Conservation (phyloP, 352 stramenopile species). For the Phytophthora macrochlamydospora region DNA sequence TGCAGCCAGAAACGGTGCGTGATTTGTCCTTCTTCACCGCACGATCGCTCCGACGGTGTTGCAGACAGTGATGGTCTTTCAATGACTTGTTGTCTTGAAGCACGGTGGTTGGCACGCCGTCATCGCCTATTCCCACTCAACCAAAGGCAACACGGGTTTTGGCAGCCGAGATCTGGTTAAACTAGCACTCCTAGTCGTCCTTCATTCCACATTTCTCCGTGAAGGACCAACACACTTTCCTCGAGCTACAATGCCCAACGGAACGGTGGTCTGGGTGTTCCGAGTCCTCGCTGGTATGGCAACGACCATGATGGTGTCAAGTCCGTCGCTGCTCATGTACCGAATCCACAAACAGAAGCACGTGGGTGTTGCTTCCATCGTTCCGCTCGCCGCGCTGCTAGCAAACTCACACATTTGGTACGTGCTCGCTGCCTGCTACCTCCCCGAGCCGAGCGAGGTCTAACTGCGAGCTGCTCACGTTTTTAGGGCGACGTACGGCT, state of each 20-base stretch:
- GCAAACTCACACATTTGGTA: constrained; percentile 52
- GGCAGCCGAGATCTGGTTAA: background rate
- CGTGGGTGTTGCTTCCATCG: constrained; percentile 37
- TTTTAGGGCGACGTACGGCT: constrained; percentile 52
- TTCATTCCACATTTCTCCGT: background rate
- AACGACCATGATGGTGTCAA: constrained; percentile 36
- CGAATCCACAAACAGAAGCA: constrained; percentile 30
- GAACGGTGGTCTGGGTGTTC: constrained; percentile 25
- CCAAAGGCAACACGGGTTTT: background rate
- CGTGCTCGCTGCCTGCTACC: constrained; percentile 17
- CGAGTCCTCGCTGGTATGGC: constrained; percentile 30
- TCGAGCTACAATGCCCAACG: constrained; percentile 18
- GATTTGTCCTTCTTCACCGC: constrained; percentile 7
- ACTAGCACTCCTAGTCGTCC: background rate
- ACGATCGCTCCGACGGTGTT: background rate
- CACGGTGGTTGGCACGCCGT: background rate
- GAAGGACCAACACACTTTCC: background rate
- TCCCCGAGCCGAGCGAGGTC: constrained; percentile 10
- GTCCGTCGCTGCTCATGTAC: constrained; percentile 34
- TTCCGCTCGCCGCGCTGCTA: constrained; percentile 45
- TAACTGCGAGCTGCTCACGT: constrained; percentile 22
- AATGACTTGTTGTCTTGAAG: background rate
- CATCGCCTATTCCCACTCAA: background rate
- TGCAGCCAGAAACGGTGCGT: constrained; percentile 16
- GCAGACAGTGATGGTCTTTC: background rate